Percentiles rank a stretch among this genome's conserved stretches.
Conservation (phyloP, 805 yeast species). For the Starmerella khaoyaiensis region DNA sequence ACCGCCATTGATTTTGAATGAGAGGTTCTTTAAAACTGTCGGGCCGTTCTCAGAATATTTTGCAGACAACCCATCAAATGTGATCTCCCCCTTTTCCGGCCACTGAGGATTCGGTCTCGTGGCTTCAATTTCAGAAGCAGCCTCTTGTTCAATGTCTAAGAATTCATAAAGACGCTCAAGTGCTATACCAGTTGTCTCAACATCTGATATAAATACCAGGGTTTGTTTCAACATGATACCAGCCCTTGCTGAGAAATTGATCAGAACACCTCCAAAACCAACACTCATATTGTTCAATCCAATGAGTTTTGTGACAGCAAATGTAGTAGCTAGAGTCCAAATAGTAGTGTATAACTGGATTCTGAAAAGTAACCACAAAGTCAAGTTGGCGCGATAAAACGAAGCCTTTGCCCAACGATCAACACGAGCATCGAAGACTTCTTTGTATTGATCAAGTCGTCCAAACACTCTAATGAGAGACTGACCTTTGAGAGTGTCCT, state of each 20-base stretch:
- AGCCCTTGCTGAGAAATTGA: slow-evolving; percentile 72
- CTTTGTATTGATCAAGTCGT: slow-evolving; percentile 48
- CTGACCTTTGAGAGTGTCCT: slow-evolving; percentile 66
- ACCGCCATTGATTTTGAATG: slow-evolving; percentile 46
- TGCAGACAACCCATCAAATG: slow-evolving; percentile 60
- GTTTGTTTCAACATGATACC: slow-evolving; percentile 83
- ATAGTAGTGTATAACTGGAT: slow-evolving; percentile 73
- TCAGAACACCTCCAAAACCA: slow-evolving; percentile 80
- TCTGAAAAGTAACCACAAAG: slow-evolving; percentile 87
- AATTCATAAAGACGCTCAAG: slow-evolving; percentile 79
- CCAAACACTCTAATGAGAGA: slow-evolving; percentile 63
- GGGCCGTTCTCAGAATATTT: slow-evolving; percentile 70
- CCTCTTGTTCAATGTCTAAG: slow-evolving; percentile 65
- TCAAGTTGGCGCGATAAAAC: slow-evolving; percentile 69
- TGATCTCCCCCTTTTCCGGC: slow-evolving; percentile 61
- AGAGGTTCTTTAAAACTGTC: slow-evolving; percentile 57
- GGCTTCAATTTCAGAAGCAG: slow-evolving; percentile 54
- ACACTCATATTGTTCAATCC: slow-evolving; percentile 51
- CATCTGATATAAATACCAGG: slow-evolving; percentile 84
- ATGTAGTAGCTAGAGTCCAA: slow-evolving; percentile 66
- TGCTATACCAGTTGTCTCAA: slow-evolving; percentile 83
- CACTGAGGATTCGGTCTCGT: slow-evolving; percentile 56
- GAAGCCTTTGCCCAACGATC: slow-evolving; percentile 28
- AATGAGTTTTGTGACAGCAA: slow-evolving; percentile 54
- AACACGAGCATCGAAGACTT: slow-evolving; percentile 22